Evolutionary conservation across 1,284 basidiomycete genomes (phyloP).

Genomic region (Trametes polyzona): DNA sequence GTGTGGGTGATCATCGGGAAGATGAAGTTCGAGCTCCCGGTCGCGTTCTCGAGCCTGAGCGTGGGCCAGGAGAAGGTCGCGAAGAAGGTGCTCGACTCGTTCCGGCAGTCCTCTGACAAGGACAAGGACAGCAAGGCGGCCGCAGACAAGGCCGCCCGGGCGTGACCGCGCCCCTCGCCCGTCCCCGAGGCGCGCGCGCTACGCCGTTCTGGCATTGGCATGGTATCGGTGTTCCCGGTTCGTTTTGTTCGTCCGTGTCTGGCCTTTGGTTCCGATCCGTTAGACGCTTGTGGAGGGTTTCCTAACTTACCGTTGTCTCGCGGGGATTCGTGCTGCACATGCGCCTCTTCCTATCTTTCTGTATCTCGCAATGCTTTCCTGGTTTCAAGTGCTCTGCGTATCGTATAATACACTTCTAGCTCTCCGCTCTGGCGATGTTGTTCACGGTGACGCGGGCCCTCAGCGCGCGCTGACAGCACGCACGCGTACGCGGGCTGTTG

Average conservation of each 20-base stretch:
- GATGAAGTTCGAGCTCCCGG: constrained; percentile 45
- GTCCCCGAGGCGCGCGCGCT: background rate
- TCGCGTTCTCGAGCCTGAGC: constrained; percentile 36
- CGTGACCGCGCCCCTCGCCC: background rate
- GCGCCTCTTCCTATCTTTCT: background rate
- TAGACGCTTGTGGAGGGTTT: background rate
- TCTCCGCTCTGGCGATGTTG: background rate
- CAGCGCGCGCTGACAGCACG: constrained; percentile 16
- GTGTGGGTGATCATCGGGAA: constrained; percentile 49
- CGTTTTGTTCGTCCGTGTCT: background rate
- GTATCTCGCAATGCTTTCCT: constrained; percentile 6
- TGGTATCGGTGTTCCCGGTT: background rate
- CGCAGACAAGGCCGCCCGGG: too few species aligned
- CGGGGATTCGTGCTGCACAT: background rate
- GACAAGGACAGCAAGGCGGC: background rate
- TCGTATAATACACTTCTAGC: constrained; percentile 1
- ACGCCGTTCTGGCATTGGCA: background rate
- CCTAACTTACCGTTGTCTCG: background rate
- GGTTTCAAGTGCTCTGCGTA: background rate
- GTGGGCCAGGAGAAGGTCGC: constrained; percentile 45
- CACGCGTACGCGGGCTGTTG: constrained; percentile 10
- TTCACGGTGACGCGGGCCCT: constrained; percentile 5
- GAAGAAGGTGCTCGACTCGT: constrained; percentile 43
- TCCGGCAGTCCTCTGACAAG: constrained; percentile 23
- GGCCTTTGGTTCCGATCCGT: background rate